Conservation (phyloP, 2,329 filamentous ascomycete genomes). For the Cladosporium velox region DNA sequence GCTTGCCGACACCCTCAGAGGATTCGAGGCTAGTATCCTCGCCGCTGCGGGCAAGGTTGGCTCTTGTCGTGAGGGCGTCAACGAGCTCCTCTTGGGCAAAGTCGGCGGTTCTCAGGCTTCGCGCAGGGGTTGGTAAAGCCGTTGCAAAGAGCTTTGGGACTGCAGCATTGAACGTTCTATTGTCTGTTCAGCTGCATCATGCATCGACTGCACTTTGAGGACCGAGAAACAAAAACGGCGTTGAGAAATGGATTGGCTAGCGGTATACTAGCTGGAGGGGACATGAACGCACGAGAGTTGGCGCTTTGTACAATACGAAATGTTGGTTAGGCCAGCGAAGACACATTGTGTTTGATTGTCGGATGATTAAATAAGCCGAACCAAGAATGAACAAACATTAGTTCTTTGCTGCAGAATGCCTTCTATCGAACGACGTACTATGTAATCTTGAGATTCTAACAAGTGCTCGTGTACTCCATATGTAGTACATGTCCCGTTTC, state of each 20-base stretch:
- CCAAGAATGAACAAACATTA: background rate
- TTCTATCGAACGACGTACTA: background rate
- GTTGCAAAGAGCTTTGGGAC: background rate
- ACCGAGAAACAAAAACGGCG: background rate
- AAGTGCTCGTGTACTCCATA: background rate
- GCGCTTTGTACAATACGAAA: background rate
- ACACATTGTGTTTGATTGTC: background rate
- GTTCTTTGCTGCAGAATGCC: background rate
- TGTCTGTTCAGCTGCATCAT: background rate
- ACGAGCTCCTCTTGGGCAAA: conserved; percentile 39
- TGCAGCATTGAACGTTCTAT: background rate
- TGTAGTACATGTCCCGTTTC: background rate
- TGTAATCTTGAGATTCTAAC: background rate
- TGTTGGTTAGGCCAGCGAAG: background rate
- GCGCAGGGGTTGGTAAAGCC: conserved; percentile 9
- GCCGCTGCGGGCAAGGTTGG: conserved; percentile 51
- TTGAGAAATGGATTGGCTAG: background rate
- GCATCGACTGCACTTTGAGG: background rate
- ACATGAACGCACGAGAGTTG: background rate
- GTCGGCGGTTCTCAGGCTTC: background rate
- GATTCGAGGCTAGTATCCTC: conserved; percentile 53
- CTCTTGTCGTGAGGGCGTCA: conserved; percentile 50
- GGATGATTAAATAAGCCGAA: background rate
- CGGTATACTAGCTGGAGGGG: background rate
- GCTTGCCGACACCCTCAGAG: conserved; percentile 49